Percentiles rank a stretch among this genome's conserved stretches.
Evolutionary conservation across 345 rosid species (phyloP).

Genomic region (Linum usitatissimum): DNA sequence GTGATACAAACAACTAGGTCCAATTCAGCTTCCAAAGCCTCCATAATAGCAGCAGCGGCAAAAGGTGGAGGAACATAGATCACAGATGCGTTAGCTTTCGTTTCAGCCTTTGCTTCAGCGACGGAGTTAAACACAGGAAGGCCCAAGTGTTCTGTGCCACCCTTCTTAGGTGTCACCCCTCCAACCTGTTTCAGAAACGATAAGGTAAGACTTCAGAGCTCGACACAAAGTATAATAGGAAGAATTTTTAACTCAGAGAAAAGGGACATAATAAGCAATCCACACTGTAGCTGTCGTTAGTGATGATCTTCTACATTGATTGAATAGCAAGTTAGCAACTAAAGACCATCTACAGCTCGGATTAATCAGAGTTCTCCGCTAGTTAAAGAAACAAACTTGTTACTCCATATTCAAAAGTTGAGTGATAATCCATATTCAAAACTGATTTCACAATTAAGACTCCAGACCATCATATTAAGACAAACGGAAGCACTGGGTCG

Average conservation of each 20-base stretch:
- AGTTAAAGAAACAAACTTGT: no score
- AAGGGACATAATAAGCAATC: neutral
- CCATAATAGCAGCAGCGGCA: constrained; percentile 1
- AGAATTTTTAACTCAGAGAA: neutral
- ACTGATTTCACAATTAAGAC: no score
- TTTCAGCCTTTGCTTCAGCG: neutral
- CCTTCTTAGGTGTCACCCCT: constrained; percentile 97
- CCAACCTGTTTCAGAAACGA: constrained; percentile 46
- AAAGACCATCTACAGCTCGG: no score
- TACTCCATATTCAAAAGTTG: no score
- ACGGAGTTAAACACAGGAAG: constrained; percentile 3
- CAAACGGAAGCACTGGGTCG: no score
- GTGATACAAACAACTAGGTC: constrained; percentile 4
- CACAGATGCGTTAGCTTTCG: constrained; percentile 6
- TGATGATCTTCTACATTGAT: no score
- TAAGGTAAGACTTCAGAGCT: neutral
- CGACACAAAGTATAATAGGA: neutral
- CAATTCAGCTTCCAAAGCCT: constrained; percentile 3
- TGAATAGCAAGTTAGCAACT: no score
- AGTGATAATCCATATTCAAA: no score
- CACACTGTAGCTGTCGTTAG: no score
- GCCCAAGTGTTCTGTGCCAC: neutral
- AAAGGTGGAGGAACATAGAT: constrained; percentile 4
- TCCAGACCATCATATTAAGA: no score
- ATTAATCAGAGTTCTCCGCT: no score